Evolutionary conservation across 1,284 basidiomycete genomes (phyloP), one percentile per base, ranked within the genome.

Genomic region (Tylopilus sp.): DNA sequence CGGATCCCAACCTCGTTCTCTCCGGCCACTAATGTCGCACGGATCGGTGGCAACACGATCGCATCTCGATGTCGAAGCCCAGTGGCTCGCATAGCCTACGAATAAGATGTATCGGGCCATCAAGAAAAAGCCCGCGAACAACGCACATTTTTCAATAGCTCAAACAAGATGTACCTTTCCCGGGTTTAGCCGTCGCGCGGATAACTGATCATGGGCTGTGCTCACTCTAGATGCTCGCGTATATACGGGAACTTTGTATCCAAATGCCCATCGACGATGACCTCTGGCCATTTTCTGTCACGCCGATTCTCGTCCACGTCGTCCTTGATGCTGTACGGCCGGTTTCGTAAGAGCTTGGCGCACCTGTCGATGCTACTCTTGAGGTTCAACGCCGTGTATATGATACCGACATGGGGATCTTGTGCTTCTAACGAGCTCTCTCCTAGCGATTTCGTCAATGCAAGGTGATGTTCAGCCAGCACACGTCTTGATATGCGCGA

Each of bases 401-500:
- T 93, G 55, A 96, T 88, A 8, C 92, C 92, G 25, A 96, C 89
- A 61, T 87, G 87, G 10, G 82, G 78, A 51, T 84, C 77, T 28
- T 64, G 57, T 38, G 50, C 58, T 30, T 58, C 50, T 15, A 60
- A 41, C 21, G 57, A 51, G 36, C 73, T 65, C 33, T 65, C 64
- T 47, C 72, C 73, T 23, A 76, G 74, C 33, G 78, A 78, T 49
- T 82, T 77, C 5, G 89, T 86, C 5, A 96, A 74, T 3, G 90
- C 87, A 47, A 95, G 83, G 59, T 96, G 92, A 60, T 96, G 92
- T 63, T 95, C 89, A 2, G 86, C 89, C 26, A 96, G 76, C 25
- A 96, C 92, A 35, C 93, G 81, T 21, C 92, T 78, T 9, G 92
- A 93, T 64, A 96, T 93, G 46, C 93, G 78, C 3, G 92, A 94